phyloP scores from a whole-genome alignment of 805 yeast genomes.

The Peterozyma toletana region DNA sequence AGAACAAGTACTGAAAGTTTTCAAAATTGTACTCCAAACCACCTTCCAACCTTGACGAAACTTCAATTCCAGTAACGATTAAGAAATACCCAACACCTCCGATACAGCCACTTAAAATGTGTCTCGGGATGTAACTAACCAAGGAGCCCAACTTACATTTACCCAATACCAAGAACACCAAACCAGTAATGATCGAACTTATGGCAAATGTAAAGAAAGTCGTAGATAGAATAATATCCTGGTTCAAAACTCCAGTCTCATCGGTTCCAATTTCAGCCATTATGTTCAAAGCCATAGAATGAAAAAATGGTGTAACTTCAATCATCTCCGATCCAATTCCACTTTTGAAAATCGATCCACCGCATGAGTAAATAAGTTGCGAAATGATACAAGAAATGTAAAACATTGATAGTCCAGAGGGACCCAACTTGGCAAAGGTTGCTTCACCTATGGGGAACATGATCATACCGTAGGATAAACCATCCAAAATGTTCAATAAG shows the following conservation, averaged over 20 bases:
- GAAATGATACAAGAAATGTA: constrained; percentile 87
- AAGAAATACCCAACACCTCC: constrained; percentile 98
- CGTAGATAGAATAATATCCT: constrained; percentile 65
- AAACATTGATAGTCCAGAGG: constrained; percentile 90
- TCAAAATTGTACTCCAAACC: constrained; percentile 56
- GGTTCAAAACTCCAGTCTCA: constrained; percentile 16
- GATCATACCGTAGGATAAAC: constrained; percentile 94
- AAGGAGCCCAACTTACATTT: constrained; percentile 73
- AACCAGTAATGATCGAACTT: constrained; percentile 81
- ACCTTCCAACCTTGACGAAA: constrained; percentile 74
- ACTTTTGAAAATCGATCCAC: constrained; percentile 82
- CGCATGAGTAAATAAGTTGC: constrained; percentile 81
- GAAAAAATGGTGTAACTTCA: constrained; percentile 98
- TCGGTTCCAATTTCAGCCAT: constrained; percentile 44
- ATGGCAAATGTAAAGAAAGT: constrained; percentile 81
- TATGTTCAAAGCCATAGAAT: constrained; percentile 81
- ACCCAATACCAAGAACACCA: constrained; percentile 72
- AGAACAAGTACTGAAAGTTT: constrained; percentile 39
- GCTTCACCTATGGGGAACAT: constrained; percentile 87
- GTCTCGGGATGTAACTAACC: constrained; percentile 94
- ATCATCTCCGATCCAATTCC: constrained; percentile 99
- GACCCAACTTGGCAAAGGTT: constrained; percentile 69
- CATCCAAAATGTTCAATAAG: constrained; percentile 82
- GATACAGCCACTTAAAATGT: constrained; percentile 92
- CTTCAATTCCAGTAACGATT: constrained; percentile 85